Evolutionary conservation across 2,329 filamentous ascomycete genomes (phyloP).

Genomic region (Sporothrix protearum): DNA sequence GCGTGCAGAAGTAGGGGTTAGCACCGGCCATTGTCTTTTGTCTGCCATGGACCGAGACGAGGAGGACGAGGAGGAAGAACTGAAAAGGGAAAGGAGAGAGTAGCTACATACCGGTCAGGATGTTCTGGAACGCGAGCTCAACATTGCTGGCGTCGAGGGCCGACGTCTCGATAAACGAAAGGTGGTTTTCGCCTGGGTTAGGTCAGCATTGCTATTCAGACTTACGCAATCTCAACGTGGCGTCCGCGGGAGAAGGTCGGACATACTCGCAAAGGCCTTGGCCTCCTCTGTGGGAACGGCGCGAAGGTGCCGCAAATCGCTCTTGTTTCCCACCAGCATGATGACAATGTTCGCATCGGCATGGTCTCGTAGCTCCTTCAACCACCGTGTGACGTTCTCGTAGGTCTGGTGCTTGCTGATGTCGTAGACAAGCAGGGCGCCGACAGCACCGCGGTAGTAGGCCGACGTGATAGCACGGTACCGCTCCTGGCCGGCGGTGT

Average conservation of each 20-base stretch:
- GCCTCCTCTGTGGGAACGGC: conserved; percentile 97
- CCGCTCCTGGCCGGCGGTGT: conserved; percentile 97
- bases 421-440: conserved; percentile 96
- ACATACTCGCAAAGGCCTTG: conserved; percentile 90
- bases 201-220: conserved; percentile 25
- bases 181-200: conserved; percentile 83
- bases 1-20: not conserved
- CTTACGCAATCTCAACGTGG: not conserved
- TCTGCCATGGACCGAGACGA: not conserved
- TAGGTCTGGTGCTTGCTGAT: conserved; percentile 99
- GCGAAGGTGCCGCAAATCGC: conserved; percentile 96
- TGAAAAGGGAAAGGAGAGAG: not conserved
- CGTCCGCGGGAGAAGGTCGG: not conserved
- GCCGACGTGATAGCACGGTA: conserved; percentile 99
- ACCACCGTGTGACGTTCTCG: conserved; percentile 97
- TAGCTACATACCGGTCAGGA: conserved; percentile 75
- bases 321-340: conserved; percentile 99
- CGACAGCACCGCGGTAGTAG: conserved; percentile 97
- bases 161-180: conserved; percentile 99
- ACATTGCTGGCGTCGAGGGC: conserved; percentile 98
- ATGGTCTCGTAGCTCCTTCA: conserved; percentile 97
- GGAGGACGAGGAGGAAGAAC: not conserved
- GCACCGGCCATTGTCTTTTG: not conserved
- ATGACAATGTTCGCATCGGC: conserved; percentile 99
- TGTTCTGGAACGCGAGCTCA: conserved; percentile 98